Base-by-base conservation (phyloP, 2,329 filamentous ascomycete genomes). In the Colletotrichum orbiculare region DNA sequence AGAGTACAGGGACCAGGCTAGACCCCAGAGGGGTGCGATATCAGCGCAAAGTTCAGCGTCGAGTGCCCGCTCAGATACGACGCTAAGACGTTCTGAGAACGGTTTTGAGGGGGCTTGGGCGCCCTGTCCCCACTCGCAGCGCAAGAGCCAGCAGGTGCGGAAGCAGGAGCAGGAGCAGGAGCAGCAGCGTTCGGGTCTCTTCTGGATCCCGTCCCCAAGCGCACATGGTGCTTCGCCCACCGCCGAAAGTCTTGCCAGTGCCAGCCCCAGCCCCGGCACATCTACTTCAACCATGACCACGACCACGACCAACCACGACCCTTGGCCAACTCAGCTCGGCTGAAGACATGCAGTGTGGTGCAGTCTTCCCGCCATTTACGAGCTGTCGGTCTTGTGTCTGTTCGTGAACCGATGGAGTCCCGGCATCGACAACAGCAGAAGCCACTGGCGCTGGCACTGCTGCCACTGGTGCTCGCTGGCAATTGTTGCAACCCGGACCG, bases 221-320 rank as follows among this genome's bases (percentile, higher is more conserved):
- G 55, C 62, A 65, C 62, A 52, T 53, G 58, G 46, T 65, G 62
- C 62, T 62, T 62, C 62, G 62, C 62, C 62, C 62, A 65, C 62
- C 57, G 62, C 62, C 62, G 46, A 56, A 62, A 25, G 25, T 25
- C 25, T 52, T 37, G 25, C 34, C 39, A 39, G 50, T 47, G 45
- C 46, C 62, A 47, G 52, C 62, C 53, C 25, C 25, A 25, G 58
- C 53, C 52, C 58, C 62, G 57, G 46, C 62, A 38, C 61, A 42
- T 61, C 45, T 13, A 10, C 13, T 41, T 9, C 38, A 3, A n/a
- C 43, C 13, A n/a, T n/a, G 15, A n/a, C 43, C 43, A 12, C 43
- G 43, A n/a, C 43, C 47, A 49, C 25, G 33, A 12, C 47, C 25
- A 33, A 33, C 33, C 33, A 13, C 25, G 25, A 25, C 25, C 25